phyloP scores from a whole-genome alignment of 805 yeast genomes.

The Metschnikowia bowlesiae region DNA sequence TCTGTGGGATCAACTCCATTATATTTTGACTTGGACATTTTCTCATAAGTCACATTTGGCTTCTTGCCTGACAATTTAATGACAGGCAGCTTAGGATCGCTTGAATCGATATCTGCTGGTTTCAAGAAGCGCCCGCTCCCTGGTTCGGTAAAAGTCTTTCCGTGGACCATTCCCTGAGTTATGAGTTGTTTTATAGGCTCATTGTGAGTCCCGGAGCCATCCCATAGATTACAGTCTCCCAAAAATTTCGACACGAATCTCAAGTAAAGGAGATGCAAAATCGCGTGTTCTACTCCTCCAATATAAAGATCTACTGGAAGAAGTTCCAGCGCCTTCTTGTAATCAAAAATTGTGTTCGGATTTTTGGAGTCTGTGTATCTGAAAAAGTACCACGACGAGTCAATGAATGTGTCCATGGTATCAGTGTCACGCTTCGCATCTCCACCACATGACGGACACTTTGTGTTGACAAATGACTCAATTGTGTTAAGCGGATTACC shows the following conservation, averaged over 20 bases:
- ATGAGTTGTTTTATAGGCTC: slow-evolving; percentile 81
- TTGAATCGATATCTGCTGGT: slow-evolving; percentile 63
- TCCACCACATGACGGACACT: slow-evolving; percentile 78
- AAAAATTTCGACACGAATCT: slow-evolving; percentile 83
- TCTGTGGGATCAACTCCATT: slow-evolving; percentile 90
- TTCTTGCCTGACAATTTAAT: slow-evolving; percentile 46
- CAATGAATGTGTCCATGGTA: slow-evolving; percentile 98
- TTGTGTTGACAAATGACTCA: slow-evolving; percentile 63
- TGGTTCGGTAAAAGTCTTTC: slow-evolving; percentile 75
- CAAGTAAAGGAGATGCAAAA: slow-evolving; percentile 80
- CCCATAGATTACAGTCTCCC: slow-evolving; percentile 63
- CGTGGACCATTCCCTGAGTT: slow-evolving; percentile 98
- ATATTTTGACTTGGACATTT: slow-evolving; percentile 94
- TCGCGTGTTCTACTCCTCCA: slow-evolving; percentile 98
- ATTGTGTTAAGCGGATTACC: slow-evolving; percentile 61
- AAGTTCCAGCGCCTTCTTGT: slow-evolving; percentile 42
- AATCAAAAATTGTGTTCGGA: slow-evolving; percentile 46
- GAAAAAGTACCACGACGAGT: slow-evolving; percentile 94
- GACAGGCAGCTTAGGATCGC: slow-evolving; percentile 38
- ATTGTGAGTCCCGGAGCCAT: slow-evolving; percentile 50
- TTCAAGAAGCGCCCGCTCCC: slow-evolving; percentile 67
- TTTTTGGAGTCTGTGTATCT: slow-evolving; percentile 78
- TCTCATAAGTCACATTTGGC: slow-evolving; percentile 67
- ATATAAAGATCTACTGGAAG: slow-evolving; percentile 88
- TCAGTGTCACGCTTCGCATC: slow-evolving; percentile 86